Evolutionary conservation across 2,329 filamentous ascomycete species (phyloP).

Genomic region (Botrytis tulipae): DNA sequence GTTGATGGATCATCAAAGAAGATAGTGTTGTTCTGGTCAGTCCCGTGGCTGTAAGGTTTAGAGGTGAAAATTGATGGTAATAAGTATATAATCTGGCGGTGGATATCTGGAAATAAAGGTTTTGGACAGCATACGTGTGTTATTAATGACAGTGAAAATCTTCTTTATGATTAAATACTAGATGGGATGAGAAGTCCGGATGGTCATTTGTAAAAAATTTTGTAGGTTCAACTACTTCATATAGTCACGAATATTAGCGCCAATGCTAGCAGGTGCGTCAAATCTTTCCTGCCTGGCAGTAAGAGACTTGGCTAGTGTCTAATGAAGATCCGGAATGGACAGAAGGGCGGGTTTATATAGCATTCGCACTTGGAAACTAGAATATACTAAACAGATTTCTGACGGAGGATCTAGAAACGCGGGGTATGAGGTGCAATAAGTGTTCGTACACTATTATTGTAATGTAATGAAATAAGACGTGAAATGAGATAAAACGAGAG

Average conservation of each 20-base stretch:
- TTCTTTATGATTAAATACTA: no score
- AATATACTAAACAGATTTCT: not conserved
- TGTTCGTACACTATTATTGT: not conserved
- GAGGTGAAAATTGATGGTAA: not conserved
- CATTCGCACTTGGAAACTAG: not conserved
- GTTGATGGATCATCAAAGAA: not conserved
- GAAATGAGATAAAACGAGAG: not conserved
- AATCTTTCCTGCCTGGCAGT: no score
- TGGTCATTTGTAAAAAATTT: not conserved
- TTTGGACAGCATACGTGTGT: not conserved
- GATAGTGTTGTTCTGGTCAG: not conserved
- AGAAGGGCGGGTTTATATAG: not conserved
- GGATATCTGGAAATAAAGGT: rapidly evolving
- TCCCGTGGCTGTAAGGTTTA: rapidly evolving
- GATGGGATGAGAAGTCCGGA: not conserved
- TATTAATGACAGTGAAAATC: not conserved
- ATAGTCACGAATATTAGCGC: not conserved
- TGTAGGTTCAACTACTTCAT: not conserved
- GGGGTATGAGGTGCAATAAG: not conserved
- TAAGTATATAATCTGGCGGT: not conserved
- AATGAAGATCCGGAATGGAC: not conserved
- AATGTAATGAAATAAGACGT: not conserved
- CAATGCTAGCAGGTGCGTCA: not conserved
- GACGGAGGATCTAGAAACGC: no score
- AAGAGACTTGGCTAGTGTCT: not conserved